Conservation (phyloP, 768 basidiomycete genomes). For the Hypsizygus marmoreus region DNA sequence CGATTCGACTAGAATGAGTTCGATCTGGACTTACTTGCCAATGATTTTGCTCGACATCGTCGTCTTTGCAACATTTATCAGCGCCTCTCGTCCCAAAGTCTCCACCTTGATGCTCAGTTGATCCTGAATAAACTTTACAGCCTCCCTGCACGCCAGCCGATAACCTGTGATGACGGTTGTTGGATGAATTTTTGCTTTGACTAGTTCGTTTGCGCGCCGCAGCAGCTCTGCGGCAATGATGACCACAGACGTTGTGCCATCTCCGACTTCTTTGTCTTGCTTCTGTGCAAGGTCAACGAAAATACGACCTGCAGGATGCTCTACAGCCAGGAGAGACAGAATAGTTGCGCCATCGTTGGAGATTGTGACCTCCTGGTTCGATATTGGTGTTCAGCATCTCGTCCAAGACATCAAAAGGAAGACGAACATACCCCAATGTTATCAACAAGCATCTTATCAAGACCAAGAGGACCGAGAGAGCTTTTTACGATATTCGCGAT, state of each 20-base stretch:
- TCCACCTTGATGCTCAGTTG: conserved; percentile 96
- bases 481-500: conserved; percentile 98
- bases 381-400: conserved; percentile 7
- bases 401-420: neutral
- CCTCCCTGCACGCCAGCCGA: conserved; percentile 94
- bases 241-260: conserved; percentile 98
- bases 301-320: conserved; percentile 96
- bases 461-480: conserved; percentile 90
- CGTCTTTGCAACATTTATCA: conserved; percentile 97
- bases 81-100: conserved; percentile 83
- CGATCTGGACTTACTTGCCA: conserved; percentile 83
- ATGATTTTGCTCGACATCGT: conserved; percentile 99
- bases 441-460: conserved; percentile 97
- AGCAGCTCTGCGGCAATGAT: conserved; percentile 97
- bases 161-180: conserved; percentile 99
- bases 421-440: conserved; percentile 83
- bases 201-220: conserved; percentile 94
- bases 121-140: conserved; percentile 97
- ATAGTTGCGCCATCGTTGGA: conserved; percentile 99
- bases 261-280: conserved; percentile 99
- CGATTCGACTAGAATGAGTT: too few relatives aligned
- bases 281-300: conserved; percentile 99
- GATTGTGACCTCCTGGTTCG: conserved; percentile 90
- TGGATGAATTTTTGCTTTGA: conserved; percentile 97
- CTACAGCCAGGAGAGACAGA: conserved; percentile 87